A percentile compares a stretch with the other conserved stretches of the same genome.
phyloP scores from a whole-genome alignment of 352 stramenopile genomes.

The Pythium volutum region DNA sequence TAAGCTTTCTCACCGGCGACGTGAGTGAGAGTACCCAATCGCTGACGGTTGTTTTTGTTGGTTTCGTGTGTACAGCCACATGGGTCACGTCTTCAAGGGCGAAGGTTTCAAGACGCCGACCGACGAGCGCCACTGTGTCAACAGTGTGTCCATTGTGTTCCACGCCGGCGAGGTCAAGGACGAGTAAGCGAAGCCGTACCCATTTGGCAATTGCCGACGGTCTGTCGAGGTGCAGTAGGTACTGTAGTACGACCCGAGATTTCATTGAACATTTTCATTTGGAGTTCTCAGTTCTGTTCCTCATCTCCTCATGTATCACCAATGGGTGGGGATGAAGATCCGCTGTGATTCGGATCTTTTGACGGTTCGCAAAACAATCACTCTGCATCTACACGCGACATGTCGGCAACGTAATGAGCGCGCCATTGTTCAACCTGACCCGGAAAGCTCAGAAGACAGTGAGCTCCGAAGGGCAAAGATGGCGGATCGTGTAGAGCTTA shows the following conservation, averaged over 20 bases:
- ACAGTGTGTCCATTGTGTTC: constrained; percentile 89
- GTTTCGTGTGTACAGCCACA: constrained; percentile 61
- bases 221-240: neutral
- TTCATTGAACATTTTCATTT: no score
- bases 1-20: constrained; percentile 23
- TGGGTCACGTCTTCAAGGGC: constrained; percentile 90
- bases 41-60: neutral
- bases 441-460: no score
- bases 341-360: no score
- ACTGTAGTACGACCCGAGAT: neutral
- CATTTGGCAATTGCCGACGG: no score
- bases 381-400: no score
- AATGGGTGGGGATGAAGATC: no score
- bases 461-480: constrained; percentile 23
- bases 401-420: no score
- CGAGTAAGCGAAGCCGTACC: constrained; percentile 8
- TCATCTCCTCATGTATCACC: no score
- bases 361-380: no score
- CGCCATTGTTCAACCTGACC: no score
- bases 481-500: constrained; percentile 47
- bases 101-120: constrained; percentile 87
- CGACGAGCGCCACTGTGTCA: constrained; percentile 89
- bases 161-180: constrained; percentile 52
- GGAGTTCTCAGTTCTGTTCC: no score
- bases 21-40: neutral